These are phyloP conservation scores for Micractinium conductrix DNA, from an alignment of 139 green algal species.

Conservation along the genomic window DNA sequence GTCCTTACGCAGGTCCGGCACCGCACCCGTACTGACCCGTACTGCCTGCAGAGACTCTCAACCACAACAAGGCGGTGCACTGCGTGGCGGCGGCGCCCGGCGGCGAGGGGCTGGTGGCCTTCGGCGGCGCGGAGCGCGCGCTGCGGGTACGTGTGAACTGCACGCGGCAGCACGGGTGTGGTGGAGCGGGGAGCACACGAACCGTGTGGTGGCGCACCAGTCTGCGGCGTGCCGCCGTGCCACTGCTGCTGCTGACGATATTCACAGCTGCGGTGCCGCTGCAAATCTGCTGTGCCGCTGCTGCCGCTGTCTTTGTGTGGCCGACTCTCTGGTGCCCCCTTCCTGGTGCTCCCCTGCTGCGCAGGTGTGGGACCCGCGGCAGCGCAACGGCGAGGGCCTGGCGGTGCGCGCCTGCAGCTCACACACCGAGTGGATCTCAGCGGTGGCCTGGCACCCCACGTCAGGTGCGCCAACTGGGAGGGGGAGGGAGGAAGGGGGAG, in stretches of 20 bases:
- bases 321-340: too few species aligned
- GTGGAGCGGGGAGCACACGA: too few species aligned
- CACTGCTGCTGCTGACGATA: too few species aligned
- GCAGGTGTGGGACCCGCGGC: conserved; percentile 79
- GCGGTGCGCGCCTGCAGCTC: conserved; percentile 50
- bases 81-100: conserved; percentile 52
- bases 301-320: too few species aligned
- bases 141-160: conserved; percentile 45
- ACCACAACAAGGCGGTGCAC: conserved; percentile 77
- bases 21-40: too few species aligned
- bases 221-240: too few species aligned
- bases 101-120: conserved; percentile 62
- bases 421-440: conserved; percentile 77
- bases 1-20: too few species aligned
- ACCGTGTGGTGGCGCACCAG: too few species aligned
- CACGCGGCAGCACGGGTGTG: not conserved
- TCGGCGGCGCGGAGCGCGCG: conserved; percentile 72
- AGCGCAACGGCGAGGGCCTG: conserved; percentile 52
- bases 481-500: too few species aligned
- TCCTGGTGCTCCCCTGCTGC: not conserved
- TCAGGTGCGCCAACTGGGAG: conserved; percentile 24
- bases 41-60: conserved; percentile 75
- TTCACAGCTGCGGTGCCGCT: too few species aligned
- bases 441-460: conserved; percentile 68
- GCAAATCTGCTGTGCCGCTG: too few species aligned